phyloP scores from a whole-genome alignment of 225 moss, liverwort and hornwort species.

The Thuidium tamariscinum region DNA sequence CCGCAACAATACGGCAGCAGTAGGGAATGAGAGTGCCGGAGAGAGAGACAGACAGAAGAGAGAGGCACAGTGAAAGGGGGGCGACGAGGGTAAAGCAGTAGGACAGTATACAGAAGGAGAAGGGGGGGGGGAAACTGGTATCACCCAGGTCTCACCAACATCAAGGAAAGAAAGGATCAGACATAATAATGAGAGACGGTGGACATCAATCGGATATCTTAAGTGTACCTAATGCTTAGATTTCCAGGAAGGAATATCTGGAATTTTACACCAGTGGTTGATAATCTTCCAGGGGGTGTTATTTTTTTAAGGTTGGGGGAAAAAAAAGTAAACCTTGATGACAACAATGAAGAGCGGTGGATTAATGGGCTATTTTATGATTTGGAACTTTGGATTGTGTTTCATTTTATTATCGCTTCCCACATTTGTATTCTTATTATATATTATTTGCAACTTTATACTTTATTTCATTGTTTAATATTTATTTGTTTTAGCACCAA shows the following conservation, averaged over 20 bases:
- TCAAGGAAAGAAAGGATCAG: neutral
- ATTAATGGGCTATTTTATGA: neutral
- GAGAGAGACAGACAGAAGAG: neutral
- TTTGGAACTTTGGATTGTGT: neutral
- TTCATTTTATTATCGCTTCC: rapidly evolving
- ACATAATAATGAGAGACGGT: neutral
- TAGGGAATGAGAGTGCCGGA: neutral
- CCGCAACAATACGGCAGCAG: neutral
- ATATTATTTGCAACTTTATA: neutral
- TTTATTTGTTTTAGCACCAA: neutral
- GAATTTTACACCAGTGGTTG: neutral
- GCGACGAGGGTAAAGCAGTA: neutral
- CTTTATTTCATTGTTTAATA: too few relatives aligned
- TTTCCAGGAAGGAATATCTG: neutral
- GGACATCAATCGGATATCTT: neutral
- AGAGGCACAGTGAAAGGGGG: neutral
- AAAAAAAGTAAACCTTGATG: neutral
- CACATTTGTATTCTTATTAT: rapidly evolving
- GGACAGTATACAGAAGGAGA: neutral
- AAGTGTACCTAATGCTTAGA: rapidly evolving
- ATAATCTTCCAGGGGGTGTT: neutral
- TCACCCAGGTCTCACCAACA: neutral
- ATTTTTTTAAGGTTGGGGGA: neutral
- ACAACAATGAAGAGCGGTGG: neutral
- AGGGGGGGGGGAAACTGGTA: neutral